Conservation (phyloP, 805 yeast species). For the Diddensiella transvaalensis region DNA sequence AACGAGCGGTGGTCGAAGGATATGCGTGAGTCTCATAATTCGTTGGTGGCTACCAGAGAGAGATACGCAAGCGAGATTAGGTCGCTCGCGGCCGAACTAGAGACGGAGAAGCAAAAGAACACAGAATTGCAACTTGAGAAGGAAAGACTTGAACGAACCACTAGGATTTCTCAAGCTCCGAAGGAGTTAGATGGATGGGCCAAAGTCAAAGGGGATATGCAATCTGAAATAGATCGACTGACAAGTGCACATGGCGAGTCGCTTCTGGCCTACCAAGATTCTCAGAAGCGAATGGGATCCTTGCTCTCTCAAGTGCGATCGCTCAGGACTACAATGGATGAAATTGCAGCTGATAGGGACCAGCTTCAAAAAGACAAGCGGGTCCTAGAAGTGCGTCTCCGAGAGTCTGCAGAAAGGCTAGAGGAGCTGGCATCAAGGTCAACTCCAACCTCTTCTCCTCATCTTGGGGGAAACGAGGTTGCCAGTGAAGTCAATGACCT, state of each 20-base stretch:
- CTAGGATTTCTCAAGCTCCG: not conserved
- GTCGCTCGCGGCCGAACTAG: conserved; percentile 25
- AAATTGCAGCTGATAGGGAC: conserved; percentile 61
- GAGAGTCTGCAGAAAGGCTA: conserved; percentile 40
- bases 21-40: conserved; percentile 60
- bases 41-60: conserved; percentile 33
- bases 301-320: conserved; percentile 51
- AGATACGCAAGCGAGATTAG: conserved; percentile 33
- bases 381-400: conserved; percentile 43
- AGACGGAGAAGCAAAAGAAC: conserved; percentile 43
- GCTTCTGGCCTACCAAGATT: conserved; percentile 42
- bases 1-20: conserved; percentile 57
- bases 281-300: conserved; percentile 43
- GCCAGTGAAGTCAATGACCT: conserved; percentile 17
- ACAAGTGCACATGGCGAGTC: conserved; percentile 42
- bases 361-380: conserved; percentile 50
- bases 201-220: conserved; percentile 15
- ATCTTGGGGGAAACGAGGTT: not conserved
- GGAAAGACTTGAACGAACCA: conserved; percentile 35
- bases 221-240: conserved; percentile 33
- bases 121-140: conserved; percentile 51
- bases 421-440: conserved; percentile 33
- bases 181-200: conserved; percentile 8
- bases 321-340: conserved; percentile 56
- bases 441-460: not conserved